A percentile compares a stretch with the other conserved stretches of the same genome.
These are phyloP conservation scores for Stemphylium lycopersici DNA, from an alignment of 2,329 filamentous ascomycete genomes.

Conservation along the genomic window DNA sequence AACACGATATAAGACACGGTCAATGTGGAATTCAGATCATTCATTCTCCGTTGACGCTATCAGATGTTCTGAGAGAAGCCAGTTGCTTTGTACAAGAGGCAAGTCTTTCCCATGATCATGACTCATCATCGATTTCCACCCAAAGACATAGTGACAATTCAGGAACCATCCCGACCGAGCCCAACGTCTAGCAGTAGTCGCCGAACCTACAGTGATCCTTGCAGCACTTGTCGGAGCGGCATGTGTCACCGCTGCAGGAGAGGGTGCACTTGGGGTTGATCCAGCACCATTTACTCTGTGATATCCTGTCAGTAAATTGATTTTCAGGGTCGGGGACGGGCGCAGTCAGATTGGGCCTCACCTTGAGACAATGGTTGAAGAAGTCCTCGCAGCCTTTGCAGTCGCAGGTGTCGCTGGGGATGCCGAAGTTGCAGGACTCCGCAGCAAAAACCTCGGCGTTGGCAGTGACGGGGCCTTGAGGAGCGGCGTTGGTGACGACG, in stretches of 20 bases:
- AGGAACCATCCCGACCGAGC: neutral
- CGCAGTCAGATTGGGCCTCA: neutral
- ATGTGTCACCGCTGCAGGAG: neutral
- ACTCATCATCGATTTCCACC: too few species aligned
- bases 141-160: too few species aligned
- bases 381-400: neutral
- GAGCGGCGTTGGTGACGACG: neutral
- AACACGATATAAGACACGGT: too few species aligned
- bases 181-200: neutral
- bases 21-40: too few species aligned
- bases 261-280: neutral
- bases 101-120: too few species aligned
- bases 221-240: neutral
- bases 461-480: neutral
- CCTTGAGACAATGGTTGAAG: neutral
- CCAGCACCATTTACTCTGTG: neutral
- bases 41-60: too few species aligned
- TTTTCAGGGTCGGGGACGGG: neutral
- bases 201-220: neutral
- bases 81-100: too few species aligned
- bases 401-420: neutral
- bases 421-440: neutral
- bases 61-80: too few species aligned
- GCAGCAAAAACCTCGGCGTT: neutral
- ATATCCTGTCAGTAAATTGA: neutral